These are phyloP conservation scores for Aspergillus ochraceus DNA, from an alignment of 2,329 filamentous ascomycete species.

Conservation along the genomic window DNA sequence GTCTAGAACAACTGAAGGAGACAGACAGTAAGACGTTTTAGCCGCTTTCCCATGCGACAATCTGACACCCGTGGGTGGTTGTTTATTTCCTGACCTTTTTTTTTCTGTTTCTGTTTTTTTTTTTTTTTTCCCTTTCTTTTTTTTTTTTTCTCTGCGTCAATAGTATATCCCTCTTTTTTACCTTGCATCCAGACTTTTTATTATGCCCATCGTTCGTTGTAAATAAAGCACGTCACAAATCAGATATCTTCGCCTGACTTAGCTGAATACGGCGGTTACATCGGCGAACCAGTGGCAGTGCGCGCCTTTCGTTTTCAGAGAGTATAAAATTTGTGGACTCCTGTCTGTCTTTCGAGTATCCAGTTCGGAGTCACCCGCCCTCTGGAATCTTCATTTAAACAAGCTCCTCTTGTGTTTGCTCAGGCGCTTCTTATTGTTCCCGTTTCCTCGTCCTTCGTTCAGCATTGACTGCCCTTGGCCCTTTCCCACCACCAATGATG, in stretches of 20 bases:
- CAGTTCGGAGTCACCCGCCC: conserved; percentile 12
- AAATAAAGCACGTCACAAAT: conserved; percentile 21
- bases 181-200: conserved; percentile 17
- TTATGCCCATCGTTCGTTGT: conserved; percentile 18
- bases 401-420: conserved; percentile 14
- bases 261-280: conserved; percentile 22
- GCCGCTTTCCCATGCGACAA: conserved; percentile 15
- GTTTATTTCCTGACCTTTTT: conserved; percentile 4
- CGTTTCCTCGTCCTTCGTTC: conserved; percentile 10
- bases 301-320: conserved; percentile 8
- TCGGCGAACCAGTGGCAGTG: conserved; percentile 15
- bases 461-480: conserved; percentile 10
- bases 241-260: conserved; percentile 21
- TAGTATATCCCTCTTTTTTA: conserved; percentile 10
- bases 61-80: conserved; percentile 17
- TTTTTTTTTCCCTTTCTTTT: conserved; percentile 1
- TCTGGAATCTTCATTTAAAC: conserved; percentile 10
- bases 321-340: conserved; percentile 24
- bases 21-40: conserved; percentile 10
- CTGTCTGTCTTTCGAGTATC: conserved; percentile 21
- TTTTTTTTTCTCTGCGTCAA: conserved; percentile 5
- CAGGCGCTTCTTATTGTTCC: conserved; percentile 7
- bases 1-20: conserved; percentile 2
- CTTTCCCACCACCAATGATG: conserved; percentile 22
- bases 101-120: conserved; percentile 5